These are phyloP conservation scores for Diaporthe velutina DNA, from an alignment of 2,329 filamentous ascomycete genomes.

Conservation along the genomic window DNA sequence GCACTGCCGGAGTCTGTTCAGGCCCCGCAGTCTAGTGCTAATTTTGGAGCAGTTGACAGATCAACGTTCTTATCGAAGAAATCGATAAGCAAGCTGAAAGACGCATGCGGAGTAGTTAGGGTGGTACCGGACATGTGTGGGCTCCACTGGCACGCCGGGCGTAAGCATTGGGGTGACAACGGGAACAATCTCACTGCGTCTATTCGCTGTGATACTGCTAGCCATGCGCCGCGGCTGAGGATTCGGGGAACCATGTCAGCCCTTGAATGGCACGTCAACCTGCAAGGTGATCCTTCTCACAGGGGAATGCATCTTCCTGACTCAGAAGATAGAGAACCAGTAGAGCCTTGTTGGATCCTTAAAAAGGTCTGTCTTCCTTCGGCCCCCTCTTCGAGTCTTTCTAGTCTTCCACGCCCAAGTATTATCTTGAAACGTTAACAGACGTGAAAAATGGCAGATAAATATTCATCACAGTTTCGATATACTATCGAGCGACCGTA, in stretches of 20 bases:
- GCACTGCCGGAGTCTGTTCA: background rate
- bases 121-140: background rate
- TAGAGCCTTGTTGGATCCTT: background rate
- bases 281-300: background rate
- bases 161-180: slow-evolving; percentile 13
- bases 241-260: slow-evolving; percentile 20
- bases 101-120: background rate
- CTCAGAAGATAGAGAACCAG: background rate
- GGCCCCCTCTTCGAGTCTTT: background rate
- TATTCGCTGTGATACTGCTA: background rate
- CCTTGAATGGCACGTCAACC: background rate
- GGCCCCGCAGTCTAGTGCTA: background rate
- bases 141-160: slow-evolving; percentile 8
- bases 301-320: background rate
- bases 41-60: background rate
- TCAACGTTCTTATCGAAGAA: background rate
- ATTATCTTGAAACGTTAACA: background rate
- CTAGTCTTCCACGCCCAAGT: too few species aligned
- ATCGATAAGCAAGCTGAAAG: slow-evolving; percentile 1
- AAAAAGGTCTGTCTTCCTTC: background rate
- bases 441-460: background rate
- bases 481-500: slow-evolving; percentile 36
- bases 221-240: background rate
- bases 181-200: background rate
- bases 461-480: slow-evolving; percentile 26